A percentile compares a stretch with the other conserved stretches of the same genome.
These are phyloP conservation scores for Colletotrichum australisinense DNA, from an alignment of 2,329 filamentous ascomycete genomes.

Conservation along the genomic window DNA sequence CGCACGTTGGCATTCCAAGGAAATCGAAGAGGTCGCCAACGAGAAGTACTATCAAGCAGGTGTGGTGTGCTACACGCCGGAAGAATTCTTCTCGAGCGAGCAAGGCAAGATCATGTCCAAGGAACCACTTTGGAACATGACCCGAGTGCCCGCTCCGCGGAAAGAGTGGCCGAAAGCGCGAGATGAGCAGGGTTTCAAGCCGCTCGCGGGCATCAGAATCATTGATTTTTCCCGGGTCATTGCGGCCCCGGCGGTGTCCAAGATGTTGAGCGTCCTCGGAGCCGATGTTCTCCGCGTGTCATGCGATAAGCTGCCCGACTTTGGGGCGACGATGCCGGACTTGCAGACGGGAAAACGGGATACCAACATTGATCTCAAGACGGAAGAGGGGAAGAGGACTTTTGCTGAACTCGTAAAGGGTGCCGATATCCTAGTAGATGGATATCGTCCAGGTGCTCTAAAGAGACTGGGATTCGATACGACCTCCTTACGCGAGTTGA, in stretches of 20 bases:
- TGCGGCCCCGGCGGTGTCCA: constrained; percentile 45
- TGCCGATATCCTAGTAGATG: constrained; percentile 49
- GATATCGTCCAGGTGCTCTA: constrained; percentile 47
- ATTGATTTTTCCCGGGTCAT: constrained; percentile 43
- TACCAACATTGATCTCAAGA: constrained; percentile 45
- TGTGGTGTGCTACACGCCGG: constrained; percentile 45
- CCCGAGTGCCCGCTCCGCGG: not conserved
- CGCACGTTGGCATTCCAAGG: constrained; percentile 40
- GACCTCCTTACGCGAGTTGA: constrained; percentile 26
- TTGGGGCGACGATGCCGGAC: constrained; percentile 44
- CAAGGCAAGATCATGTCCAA: constrained; percentile 41
- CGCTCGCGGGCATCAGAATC: constrained; percentile 46
- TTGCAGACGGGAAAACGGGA: constrained; percentile 48
- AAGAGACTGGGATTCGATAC: constrained; percentile 45
- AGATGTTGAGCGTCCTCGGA: constrained; percentile 45
- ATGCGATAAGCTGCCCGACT: constrained; percentile 44
- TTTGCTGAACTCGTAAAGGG: constrained; percentile 41
- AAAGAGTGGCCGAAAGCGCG: constrained; percentile 38
- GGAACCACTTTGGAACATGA: constrained; percentile 40
- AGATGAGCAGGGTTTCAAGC: constrained; percentile 38
- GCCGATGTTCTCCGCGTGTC: constrained; percentile 41
- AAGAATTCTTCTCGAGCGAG: constrained; percentile 45
- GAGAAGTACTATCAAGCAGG: constrained; percentile 47
- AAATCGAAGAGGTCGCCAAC: constrained; percentile 46
- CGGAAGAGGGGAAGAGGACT: constrained; percentile 39